phyloP scores from a whole-genome alignment of 2,329 filamentous ascomycete species.

The Xylariaceae sp. region DNA sequence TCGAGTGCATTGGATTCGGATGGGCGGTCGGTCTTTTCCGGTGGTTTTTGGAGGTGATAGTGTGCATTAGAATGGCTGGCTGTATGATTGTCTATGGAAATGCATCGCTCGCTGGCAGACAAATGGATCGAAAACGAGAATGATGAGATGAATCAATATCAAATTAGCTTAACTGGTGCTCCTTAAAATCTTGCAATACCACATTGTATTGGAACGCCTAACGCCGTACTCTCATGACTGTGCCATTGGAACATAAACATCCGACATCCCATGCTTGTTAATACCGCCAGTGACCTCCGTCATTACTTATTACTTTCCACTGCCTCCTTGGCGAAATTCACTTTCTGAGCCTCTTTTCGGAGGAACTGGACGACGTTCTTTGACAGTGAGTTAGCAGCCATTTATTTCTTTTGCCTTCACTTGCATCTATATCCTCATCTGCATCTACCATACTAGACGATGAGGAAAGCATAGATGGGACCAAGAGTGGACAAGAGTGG shows the following conservation, averaged over 20 bases:
- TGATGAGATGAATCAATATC: slow-evolving; percentile 1
- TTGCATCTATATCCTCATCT: too few relatives aligned
- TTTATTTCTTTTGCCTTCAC: neutral
- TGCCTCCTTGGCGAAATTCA: slow-evolving; percentile 38
- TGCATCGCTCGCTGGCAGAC: too few relatives aligned
- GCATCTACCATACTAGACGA: too few relatives aligned
- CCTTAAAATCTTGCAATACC: too few relatives aligned
- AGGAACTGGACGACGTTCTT: slow-evolving; percentile 61
- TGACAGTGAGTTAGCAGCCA: neutral
- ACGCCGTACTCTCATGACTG: slow-evolving; percentile 11
- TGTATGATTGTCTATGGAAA: too few relatives aligned
- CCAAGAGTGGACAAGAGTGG: neutral
- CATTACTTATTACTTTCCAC: slow-evolving; percentile 9
- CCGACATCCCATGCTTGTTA: neutral
- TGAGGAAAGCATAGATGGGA: too few relatives aligned
- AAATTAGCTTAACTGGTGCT: neutral
- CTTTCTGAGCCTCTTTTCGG: slow-evolving; percentile 53
- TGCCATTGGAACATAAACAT: neutral
- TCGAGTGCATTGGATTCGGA: neutral
- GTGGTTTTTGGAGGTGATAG: too few relatives aligned
- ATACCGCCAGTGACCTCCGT: neutral
- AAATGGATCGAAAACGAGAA: too few relatives aligned
- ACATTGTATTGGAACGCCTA: slow-evolving; percentile 7
- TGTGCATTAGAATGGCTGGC: too few relatives aligned
- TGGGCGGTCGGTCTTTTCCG: slow-evolving; percentile 11